Evolutionary conservation across 2,329 filamentous ascomycete genomes (phyloP).

Genomic region (Aureobasidium lini): DNA sequence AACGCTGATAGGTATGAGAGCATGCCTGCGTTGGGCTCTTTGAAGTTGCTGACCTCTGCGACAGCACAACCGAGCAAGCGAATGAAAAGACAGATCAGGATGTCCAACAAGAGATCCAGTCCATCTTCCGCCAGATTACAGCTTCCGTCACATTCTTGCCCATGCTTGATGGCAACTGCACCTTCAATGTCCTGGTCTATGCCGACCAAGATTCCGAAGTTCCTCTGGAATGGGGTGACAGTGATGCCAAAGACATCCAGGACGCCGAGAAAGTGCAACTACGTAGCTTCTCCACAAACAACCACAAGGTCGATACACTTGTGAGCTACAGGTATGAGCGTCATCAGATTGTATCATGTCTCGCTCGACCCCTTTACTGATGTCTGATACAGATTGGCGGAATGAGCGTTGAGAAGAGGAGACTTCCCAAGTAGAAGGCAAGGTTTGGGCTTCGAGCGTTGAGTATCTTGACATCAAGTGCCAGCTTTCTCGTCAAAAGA

Average conservation of each 20-base stretch:
- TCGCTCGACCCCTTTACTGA: constrained; percentile 12
- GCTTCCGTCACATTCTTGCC: constrained; percentile 95
- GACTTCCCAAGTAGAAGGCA: not conserved
- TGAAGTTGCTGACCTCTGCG: not conserved
- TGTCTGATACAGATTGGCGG: constrained; percentile 15
- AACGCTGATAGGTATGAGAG: constrained; percentile 52
- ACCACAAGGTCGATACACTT: constrained; percentile 86
- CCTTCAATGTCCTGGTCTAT: constrained; percentile 97
- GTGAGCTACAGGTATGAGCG: constrained; percentile 69
- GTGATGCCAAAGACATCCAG: constrained; percentile 91
- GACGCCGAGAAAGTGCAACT: constrained; percentile 93
- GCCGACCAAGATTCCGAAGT: constrained; percentile 95
- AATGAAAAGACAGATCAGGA: constrained; percentile 82
- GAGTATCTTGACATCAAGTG: not conserved
- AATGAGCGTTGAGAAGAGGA: constrained; percentile 14
- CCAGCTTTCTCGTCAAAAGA: not conserved
- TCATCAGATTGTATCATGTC: not conserved
- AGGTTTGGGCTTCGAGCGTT: not conserved
- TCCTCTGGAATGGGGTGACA: constrained; percentile 96
- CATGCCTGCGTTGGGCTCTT: not conserved
- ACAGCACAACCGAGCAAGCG: not conserved
- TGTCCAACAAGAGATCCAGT: constrained; percentile 92
- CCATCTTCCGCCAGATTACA: constrained; percentile 95
- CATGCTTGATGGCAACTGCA: constrained; percentile 88
- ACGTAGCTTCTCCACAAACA: constrained; percentile 91